Base-by-base conservation (phyloP, 768 basidiomycete species). In the Russula olivacea region DNA sequence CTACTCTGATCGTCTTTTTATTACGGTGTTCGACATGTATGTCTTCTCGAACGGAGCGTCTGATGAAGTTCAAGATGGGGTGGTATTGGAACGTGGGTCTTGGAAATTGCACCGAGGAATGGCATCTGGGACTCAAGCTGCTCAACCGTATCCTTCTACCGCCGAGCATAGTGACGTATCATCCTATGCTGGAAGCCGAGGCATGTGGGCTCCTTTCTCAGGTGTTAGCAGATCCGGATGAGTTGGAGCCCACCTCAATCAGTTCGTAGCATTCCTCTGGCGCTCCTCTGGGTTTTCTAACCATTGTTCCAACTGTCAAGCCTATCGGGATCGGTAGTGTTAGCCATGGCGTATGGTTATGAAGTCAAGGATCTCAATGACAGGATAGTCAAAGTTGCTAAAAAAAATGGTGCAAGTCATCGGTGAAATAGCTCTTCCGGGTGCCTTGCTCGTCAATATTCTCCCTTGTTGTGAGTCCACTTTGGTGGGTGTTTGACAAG, bases 371-470 rank as follows among this genome's bases (percentile, higher is more conserved):
- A 19, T 6, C n/a, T 12, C 1, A 15, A 52, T 41, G 61, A 62
- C 21, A 14, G 21, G 30, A 62, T 25, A 19, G n/a, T 62, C 21
- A 12, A 51, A 1, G 32, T 11, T 7, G 48, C 61, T 30, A n/a
- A 40, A 30, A 8, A 3, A 53, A 6, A n/a, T 48, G 28, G 1
- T 36, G 6, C 15, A 25, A 10, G 10, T 61, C 9, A 23, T 15
- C 0, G 17, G 36, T 30, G 12, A 28, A 47, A 5, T 41, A 10
- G 23, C 25, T 5, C 55, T 57, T 1, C 60, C 59, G 2, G 64
- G 59, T 21, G 43, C 30, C 17, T 40, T 62, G 28, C 54, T 65
- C 12, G 60, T 65, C 32, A 65, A 65, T 36, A 25, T 47, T 10
- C 12, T 65, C 25, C 64, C 64, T 0, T 48, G 45, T 1, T 19